Base-by-base conservation (phyloP, 1,284 basidiomycete species). In the Nidula niveotomentosa region DNA sequence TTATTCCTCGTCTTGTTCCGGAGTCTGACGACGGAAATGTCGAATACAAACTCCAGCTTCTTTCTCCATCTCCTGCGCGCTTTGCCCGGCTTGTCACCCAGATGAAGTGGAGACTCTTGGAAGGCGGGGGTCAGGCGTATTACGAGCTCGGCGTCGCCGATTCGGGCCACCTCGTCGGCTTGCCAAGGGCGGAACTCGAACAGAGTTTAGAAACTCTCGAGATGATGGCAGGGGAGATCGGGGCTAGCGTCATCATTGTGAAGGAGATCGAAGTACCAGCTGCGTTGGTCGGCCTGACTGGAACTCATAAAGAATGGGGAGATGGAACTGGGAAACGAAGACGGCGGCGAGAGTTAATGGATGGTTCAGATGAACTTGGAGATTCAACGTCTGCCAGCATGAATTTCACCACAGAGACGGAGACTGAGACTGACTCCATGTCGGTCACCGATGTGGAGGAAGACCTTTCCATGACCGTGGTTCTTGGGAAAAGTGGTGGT, bases 121-220 rank as follows among this genome's bases (percentile, higher is more conserved):
- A 96, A 70, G 94, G 94, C 12, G 88, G 91, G 3, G 94, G 94
- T 4, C 89, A 93, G 66, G 94, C 94, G 0, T 92, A 94, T 68
- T 97, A 97, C 64, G 94, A 96, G 68, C 84, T 97, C 13, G 95
- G 94, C 12, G 88, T 97, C 0, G 81, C 86, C 36, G 94, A 97
- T 67, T 90, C 90, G 3, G 94, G 94, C 1, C 83, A 87, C 2
- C 85, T 97, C 13, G 81, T 96, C 45, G 94, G 94, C 0, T 80
- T 97, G 6, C 77, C 84, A 0, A 78, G 86, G 30, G 69, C 73
- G 1, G 90, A 96, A 68, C 85, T 97, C 63, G 90, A 92, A 56
- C 80, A 82, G 58, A 91, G 87, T 1, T 73, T 97, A 41, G 84
- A 87, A 61, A 96, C 94, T 0, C 81, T 97, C 12, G 90, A 91